These are phyloP conservation scores for Metschnikowia reukaufii DNA, from an alignment of 805 yeast genomes.

Conservation along the genomic window DNA sequence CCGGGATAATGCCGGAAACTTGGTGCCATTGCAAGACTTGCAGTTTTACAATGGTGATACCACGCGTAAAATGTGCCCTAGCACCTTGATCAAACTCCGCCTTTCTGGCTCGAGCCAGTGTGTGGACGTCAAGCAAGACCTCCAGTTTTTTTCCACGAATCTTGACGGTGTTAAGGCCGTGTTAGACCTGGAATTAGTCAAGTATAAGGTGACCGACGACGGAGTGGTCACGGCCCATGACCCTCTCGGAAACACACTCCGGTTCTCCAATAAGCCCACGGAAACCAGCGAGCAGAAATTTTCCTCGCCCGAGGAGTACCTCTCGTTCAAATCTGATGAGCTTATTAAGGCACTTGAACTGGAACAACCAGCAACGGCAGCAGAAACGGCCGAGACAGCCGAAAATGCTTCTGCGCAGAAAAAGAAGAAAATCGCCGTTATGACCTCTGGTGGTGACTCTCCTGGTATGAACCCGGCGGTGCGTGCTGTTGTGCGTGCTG, in stretches of 20 bases:
- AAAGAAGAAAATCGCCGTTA: slow-evolving; percentile 68
- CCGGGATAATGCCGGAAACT: slow-evolving; percentile 31
- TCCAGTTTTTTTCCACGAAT: slow-evolving; percentile 35
- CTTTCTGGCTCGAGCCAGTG: slow-evolving; percentile 23
- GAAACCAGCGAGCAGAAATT: slow-evolving; percentile 23
- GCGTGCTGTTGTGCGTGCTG: slow-evolving; percentile 92
- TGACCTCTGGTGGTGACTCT: slow-evolving; percentile 99
- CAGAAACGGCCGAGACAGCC: not conserved
- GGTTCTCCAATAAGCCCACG: slow-evolving; percentile 26
- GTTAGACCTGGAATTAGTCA: slow-evolving; percentile 14
- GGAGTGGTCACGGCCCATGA: slow-evolving; percentile 21
- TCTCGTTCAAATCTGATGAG: slow-evolving; percentile 25
- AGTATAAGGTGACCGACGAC: slow-evolving; percentile 11
- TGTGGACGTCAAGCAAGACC: slow-evolving; percentile 17
- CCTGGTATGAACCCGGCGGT: slow-evolving; percentile 99
- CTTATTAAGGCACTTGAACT: slow-evolving; percentile 20
- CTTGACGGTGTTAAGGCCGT: slow-evolving; percentile 23
- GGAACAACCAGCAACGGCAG: slow-evolving; percentile 1
- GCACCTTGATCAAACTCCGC: slow-evolving; percentile 38
- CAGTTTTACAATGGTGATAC: slow-evolving; percentile 38
- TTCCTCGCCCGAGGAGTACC: slow-evolving; percentile 28
- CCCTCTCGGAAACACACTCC: slow-evolving; percentile 37
- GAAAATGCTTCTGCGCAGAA: slow-evolving; percentile 3
- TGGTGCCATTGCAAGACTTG: slow-evolving; percentile 44
- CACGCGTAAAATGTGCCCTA: slow-evolving; percentile 27